A percentile compares a stretch with the other conserved stretches of the same genome.
Conservation (phyloP, 2,329 filamentous ascomycete genomes). For the Colletotrichum agaves region DNA sequence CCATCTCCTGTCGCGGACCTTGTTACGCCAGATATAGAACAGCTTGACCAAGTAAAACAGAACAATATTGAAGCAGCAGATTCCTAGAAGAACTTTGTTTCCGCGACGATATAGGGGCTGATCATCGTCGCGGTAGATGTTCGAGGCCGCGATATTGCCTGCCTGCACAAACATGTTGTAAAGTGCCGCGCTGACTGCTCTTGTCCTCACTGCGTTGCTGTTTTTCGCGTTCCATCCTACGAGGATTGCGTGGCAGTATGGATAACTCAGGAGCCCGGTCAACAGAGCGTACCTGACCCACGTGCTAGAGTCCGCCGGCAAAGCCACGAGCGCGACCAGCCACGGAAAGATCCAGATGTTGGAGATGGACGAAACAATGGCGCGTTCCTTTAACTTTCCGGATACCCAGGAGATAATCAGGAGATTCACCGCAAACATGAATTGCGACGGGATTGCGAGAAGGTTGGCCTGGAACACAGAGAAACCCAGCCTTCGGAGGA, state of each 20-base stretch:
- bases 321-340: constrained; percentile 55
- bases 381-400: constrained; percentile 55
- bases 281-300: constrained; percentile 56
- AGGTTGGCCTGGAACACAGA: constrained; percentile 58
- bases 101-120: constrained; percentile 62
- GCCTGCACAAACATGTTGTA: constrained; percentile 60
- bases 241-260: constrained; percentile 60
- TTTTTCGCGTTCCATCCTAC: constrained; percentile 60
- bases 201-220: constrained; percentile 59
- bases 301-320: constrained; percentile 49
- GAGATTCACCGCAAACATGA: constrained; percentile 58
- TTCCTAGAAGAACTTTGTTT: constrained; percentile 60
- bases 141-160: constrained; percentile 54
- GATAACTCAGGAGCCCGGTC: constrained; percentile 55
- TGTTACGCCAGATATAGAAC: constrained; percentile 61
- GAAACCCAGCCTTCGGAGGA: constrained; percentile 55
- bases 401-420: constrained; percentile 58
- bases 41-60: constrained; percentile 56
- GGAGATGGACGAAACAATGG: constrained; percentile 56
- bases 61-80: constrained; percentile 59
- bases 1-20: constrained; percentile 55
- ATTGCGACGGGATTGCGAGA: constrained; percentile 56
- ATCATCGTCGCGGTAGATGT: constrained; percentile 68
- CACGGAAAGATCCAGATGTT: constrained; percentile 64
- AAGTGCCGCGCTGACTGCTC: constrained; percentile 58